Base-by-base conservation (phyloP, 148 eudicot species). In the Diospyros lotus region DNA sequence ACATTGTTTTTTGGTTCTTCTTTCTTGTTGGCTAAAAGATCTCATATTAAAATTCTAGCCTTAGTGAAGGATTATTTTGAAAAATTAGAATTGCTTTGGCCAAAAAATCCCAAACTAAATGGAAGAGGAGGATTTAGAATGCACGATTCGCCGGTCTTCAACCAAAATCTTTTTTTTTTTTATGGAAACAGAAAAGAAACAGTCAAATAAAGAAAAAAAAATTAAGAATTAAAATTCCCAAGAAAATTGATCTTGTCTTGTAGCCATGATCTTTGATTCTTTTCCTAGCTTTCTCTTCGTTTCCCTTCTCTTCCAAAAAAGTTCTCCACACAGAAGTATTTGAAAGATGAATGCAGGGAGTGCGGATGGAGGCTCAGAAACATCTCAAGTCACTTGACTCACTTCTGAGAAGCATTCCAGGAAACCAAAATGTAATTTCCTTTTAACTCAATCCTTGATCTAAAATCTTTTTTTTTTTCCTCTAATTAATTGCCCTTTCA, bases 361-460 rank as follows among this genome's bases (percentile, higher is more conserved):
- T 14, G 66, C 9, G 14, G 64, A 46, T 58, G 72, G 45, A 58
- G 66, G 65, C 48, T 67, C 78, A 42, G 78, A 60, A 10, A 4
- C 73, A 46, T 67, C 78, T 46, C 38, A 58, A 17, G 9, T n/a
- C n/a, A n/a, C n/a, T n/a, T n/a, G n/a, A n/a, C n/a, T 40, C 15
- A 44, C 68, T 15, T 17, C 39, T 17, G 60, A 68, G 18, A 76
- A 68, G 51, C 46, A 68, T 18, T 68, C 78, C 17, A 76, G 11
- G 28, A 64, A 39, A 50, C 78, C 78, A 14, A 76, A 68, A 76
- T 76, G 78, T 68, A 53, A 39, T 58, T 42, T 12, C 44, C 54
- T 54, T 51, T 52, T 9, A 41, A 1, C 63, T 41, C 41, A 7
- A 6, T 55, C 60, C n/a, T n/a, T n/a, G n/a, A 1, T 42, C 2